Base-by-base conservation (phyloP, 805 yeast species). In the Saccharomyces mikatae region DNA sequence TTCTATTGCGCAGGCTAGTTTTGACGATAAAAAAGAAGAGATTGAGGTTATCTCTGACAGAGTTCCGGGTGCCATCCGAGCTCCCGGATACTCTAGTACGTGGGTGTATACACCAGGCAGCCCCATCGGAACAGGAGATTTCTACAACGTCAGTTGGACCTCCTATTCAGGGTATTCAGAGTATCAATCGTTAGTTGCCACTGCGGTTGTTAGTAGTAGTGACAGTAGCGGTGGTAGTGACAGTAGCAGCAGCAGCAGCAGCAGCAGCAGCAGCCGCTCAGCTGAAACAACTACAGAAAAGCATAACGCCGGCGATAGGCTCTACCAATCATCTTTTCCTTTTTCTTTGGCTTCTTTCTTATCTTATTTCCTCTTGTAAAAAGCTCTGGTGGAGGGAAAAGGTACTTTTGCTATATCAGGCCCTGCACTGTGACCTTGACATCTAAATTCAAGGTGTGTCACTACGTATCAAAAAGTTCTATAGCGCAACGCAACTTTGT, bases 61-160 rank as follows among this genome's bases (percentile, higher is more conserved):
- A 10, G 73, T 82, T 47, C 87, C 87, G 14, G 68, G 75, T 46
- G 84, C 84, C 0, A 63, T 67, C 1, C 62, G 65, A 2, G 86
- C 81, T 4, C 64, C 77, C 2, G 70, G 63, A 2, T 80, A 75
- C 61, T 72, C 78, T 1, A 61, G 75, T 8, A 78, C 83, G 3
- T 73, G 69, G 65, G 32, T 47, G 41, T 32, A 32, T 32, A 32
- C 72, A 14, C 61, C 68, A 0, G 48, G 54, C 17, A 56, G 53
- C 13, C 49, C 61, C 6, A 58, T 64, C 27, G 49, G 57, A 14
- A 52, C 69, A 5, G 67, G 68, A n/a, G 21, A 32, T 17, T 32
- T 32, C 8, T 14, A 14, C 8, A 32, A 14, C 21, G 21, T 32
- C 13, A 32, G 41, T 32, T 32, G 41, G 41, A 32, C 41, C 21